phyloP scores from a whole-genome alignment of 805 yeast species.

The Soucietia sequanensis region DNA sequence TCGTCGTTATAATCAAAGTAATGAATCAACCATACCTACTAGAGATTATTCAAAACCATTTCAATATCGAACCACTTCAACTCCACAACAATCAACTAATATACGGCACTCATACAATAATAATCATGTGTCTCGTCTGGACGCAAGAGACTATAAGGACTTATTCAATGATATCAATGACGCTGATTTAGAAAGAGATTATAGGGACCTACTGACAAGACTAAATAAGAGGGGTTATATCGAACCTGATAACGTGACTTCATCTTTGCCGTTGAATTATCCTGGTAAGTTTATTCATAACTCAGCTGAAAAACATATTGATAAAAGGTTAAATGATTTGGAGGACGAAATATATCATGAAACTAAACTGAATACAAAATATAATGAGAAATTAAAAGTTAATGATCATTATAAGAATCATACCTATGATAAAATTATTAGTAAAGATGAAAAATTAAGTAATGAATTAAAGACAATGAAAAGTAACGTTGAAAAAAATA shows the following conservation, averaged over 20 bases:
- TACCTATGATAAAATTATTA: no score
- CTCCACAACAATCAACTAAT: neutral
- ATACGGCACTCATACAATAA: neutral
- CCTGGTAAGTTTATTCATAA: conserved; percentile 20
- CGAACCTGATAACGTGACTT: conserved; percentile 4
- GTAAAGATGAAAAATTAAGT: neutral
- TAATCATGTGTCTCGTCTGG: no score
- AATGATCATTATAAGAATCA: no score
- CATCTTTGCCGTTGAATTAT: conserved; percentile 16
- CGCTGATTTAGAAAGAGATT: neutral
- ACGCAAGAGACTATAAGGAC: neutral
- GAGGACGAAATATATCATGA: conserved; percentile 10
- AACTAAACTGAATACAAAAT: conserved; percentile 6
- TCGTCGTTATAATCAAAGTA: neutral
- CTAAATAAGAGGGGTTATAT: neutral
- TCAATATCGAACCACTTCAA: neutral
- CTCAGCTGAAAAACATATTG: neutral
- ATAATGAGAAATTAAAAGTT: conserved; percentile 5
- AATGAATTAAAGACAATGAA: conserved; percentile 5
- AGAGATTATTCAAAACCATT: neutral
- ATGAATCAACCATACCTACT: conserved; percentile 1
- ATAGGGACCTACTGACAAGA: neutral
- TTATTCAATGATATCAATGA: conserved; percentile 1
- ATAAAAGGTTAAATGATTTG: conserved; percentile 4
- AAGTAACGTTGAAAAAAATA: conserved; percentile 11